A percentile compares a stretch with the other conserved stretches of the same genome.
Evolutionary conservation across 1,284 basidiomycete genomes (phyloP).

Genomic region (Fistulina hepatica): DNA sequence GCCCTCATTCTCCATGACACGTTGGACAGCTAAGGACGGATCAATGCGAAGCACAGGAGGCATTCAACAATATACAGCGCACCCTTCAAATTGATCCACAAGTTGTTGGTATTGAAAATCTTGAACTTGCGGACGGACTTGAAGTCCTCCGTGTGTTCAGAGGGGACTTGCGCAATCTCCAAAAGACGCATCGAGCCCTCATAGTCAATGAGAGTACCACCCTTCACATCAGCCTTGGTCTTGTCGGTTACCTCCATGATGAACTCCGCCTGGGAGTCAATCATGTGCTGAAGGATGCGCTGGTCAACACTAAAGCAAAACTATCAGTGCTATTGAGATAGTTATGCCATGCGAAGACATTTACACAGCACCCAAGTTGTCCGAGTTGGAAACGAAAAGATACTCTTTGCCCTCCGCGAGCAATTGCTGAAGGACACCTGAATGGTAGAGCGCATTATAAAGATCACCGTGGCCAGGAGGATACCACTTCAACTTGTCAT

Average conservation of each 20-base stretch:
- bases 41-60: background rate
- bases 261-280: slow-evolving; percentile 80
- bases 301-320: slow-evolving; percentile 53
- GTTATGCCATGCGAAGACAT: slow-evolving; percentile 19
- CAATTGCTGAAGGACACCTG: slow-evolving; percentile 91
- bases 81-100: slow-evolving; percentile 78
- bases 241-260: slow-evolving; percentile 99
- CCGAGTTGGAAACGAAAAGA: slow-evolving; percentile 98
- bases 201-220: slow-evolving; percentile 86
- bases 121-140: slow-evolving; percentile 77
- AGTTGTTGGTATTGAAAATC: slow-evolving; percentile 84
- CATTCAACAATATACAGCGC: slow-evolving; percentile 1
- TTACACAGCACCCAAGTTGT: slow-evolving; percentile 96
- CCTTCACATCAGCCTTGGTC: slow-evolving; percentile 99
- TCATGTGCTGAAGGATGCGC: slow-evolving; percentile 83
- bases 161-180: slow-evolving; percentile 86
- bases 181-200: slow-evolving; percentile 75
- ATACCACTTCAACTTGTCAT: slow-evolving; percentile 97
- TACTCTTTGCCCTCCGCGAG: slow-evolving; percentile 96
- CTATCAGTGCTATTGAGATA: slow-evolving; percentile 7
- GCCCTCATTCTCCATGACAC: slow-evolving; percentile 67
- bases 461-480: slow-evolving; percentile 98
- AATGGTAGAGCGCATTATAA: slow-evolving; percentile 89
- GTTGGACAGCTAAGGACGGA: slow-evolving; percentile 52
- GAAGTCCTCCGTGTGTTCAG: slow-evolving; percentile 85